Evolutionary conservation across 1,284 basidiomycete genomes (phyloP), one percentile per base, ranked within the genome.

Genomic region (Sanguinoderma infundibulare): DNA sequence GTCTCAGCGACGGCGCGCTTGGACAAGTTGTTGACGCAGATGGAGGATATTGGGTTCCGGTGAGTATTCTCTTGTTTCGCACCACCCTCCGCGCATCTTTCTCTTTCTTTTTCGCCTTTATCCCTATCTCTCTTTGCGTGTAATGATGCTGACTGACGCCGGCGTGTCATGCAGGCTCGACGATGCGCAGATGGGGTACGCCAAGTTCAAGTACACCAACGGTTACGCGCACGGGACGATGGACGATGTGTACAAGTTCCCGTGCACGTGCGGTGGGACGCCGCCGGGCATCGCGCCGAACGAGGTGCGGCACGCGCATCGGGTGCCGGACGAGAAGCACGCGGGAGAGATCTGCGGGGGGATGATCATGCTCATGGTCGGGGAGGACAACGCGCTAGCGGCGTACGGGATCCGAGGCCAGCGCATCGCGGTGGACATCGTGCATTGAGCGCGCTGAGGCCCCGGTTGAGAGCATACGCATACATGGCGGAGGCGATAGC

Each of bases 221-320:
- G n/a, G n/a, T n/a, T n/a, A 28, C 24, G 24, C 15, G 28, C 35
- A 20, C 14, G 30, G 44, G 17, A 26, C 22, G 17, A 24, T 40
- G n/a, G 60, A 61, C 51, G 24, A 49, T 17, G 55, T 61, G 34
- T 61, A 40, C 60, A 61, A 61, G 51, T 61, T 53, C 42, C 60
- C 60, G 50, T 61, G 60, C 42, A 12, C 55, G 51, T 61, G 60
- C 44, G 60, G 55, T 5, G 60, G 60, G n/a, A 28, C 34, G 28
- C 40, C 32, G 8, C 47, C 22, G 15, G 40, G 17, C 0, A 6
- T 28, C 8, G 12, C 9, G 7, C 10, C 14, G 5, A 6, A 30
- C 17, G 26, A 28, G 44, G 15, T 9, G n/a, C 22, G 20, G 22
- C 46, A 56, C 12, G 22, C 26, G 26, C 22, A 46, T 12, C 44